These are phyloP conservation scores for Fusarium sambucinum DNA, from an alignment of 2,329 filamentous ascomycete species.

Conservation along the genomic window DNA sequence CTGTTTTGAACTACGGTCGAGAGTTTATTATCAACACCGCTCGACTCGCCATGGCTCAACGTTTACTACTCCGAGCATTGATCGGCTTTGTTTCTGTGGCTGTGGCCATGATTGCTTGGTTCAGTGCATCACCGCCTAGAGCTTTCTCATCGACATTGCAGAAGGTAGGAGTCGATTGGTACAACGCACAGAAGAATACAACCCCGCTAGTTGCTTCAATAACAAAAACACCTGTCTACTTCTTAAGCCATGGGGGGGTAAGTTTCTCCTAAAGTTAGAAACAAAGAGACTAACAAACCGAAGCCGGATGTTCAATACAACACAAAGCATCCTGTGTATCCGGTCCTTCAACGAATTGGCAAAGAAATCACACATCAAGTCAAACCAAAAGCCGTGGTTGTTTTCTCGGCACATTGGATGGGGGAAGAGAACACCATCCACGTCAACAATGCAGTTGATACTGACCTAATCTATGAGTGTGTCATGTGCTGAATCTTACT, in stretches of 20 bases:
- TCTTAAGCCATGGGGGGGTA: constrained; percentile 65
- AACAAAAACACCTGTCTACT: constrained; percentile 58
- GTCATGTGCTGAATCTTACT: neutral
- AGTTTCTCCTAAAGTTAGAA: constrained; percentile 33
- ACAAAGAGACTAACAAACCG: neutral
- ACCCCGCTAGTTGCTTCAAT: neutral
- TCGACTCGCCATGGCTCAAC: constrained; percentile 38
- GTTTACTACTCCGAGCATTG: constrained; percentile 36
- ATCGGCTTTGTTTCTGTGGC: constrained; percentile 41
- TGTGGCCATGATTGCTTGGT: constrained; percentile 43
- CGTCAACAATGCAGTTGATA: constrained; percentile 74
- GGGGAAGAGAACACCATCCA: constrained; percentile 66
- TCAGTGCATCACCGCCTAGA: constrained; percentile 42
- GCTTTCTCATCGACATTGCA: constrained; percentile 42
- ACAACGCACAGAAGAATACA: constrained; percentile 24
- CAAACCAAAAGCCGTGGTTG: constrained; percentile 77
- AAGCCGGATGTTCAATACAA: constrained; percentile 76
- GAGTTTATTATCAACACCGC: neutral
- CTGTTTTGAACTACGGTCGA: neutral
- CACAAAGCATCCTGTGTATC: constrained; percentile 74
- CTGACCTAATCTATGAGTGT: constrained; percentile 77
- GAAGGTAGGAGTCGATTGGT: constrained; percentile 37
- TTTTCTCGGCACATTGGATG: constrained; percentile 85
- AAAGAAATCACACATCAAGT: constrained; percentile 77
- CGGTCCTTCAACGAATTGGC: constrained; percentile 73